Conservation (phyloP, 1,284 basidiomycete genomes). For the Leucoagaricus sp. region DNA sequence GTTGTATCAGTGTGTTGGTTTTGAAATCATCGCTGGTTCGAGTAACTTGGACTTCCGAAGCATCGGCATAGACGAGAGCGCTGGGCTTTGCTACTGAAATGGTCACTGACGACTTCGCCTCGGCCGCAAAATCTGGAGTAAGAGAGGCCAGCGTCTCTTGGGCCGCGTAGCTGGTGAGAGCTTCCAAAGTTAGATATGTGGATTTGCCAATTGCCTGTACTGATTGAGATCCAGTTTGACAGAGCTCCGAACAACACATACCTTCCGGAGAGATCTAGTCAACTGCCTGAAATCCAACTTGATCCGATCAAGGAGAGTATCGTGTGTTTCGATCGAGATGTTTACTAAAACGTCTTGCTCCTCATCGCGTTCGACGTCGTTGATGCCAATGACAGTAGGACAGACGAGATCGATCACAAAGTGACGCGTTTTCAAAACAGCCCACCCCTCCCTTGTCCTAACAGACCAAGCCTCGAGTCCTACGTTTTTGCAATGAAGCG, state of each 20-base stretch:
- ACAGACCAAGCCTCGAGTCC: conserved; percentile 41
- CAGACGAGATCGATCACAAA: conserved; percentile 55
- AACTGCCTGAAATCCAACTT: conserved; percentile 32
- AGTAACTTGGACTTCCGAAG: conserved; percentile 21
- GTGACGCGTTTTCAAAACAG: conserved; percentile 28
- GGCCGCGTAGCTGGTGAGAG: conserved; percentile 66
- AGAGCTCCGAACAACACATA: conserved; percentile 22
- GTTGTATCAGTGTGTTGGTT: too few relatives aligned
- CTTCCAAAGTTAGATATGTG: conserved; percentile 73
- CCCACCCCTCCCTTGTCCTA: conserved; percentile 27
- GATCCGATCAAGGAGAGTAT: conserved; percentile 18
- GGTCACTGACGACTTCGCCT: conserved; percentile 39
- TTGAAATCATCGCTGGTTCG: conserved; percentile 16
- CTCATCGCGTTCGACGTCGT: conserved; percentile 70
- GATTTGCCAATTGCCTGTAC: conserved; percentile 45
- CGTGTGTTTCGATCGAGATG: conserved; percentile 41
- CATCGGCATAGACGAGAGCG: conserved; percentile 71
- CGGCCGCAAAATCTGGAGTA: conserved; percentile 4
- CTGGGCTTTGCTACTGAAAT: conserved; percentile 77
- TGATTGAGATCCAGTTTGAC: conserved; percentile 3
- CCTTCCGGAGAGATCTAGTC: conserved; percentile 32
- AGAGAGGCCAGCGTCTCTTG: conserved; percentile 35
- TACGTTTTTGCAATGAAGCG: conserved; percentile 53
- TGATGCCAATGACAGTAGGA: conserved; percentile 71
- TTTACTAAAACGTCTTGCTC: conserved; percentile 72